These are phyloP conservation scores for Pythium biforme DNA, from an alignment of 352 stramenopile species.

Conservation along the genomic window DNA sequence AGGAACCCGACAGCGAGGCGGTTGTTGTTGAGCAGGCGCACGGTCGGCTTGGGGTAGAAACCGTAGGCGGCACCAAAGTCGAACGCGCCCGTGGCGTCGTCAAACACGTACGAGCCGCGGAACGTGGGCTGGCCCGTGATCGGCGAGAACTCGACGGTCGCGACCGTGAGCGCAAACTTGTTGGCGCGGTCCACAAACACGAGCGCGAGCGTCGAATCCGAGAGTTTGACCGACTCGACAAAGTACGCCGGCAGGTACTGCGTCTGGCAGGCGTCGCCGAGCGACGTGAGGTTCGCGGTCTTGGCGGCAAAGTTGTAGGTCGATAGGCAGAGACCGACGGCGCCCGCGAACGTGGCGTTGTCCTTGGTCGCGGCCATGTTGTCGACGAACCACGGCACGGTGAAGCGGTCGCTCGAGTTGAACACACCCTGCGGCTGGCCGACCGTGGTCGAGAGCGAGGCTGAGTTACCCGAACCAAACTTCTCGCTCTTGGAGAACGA, in stretches of 20 bases:
- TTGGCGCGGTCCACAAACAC: conserved; percentile 70
- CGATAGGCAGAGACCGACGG: conserved; percentile 58
- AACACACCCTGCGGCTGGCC: conserved; percentile 62
- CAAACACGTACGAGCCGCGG: conserved; percentile 66
- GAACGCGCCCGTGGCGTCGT: conserved; percentile 52
- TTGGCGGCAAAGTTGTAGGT: conserved; percentile 33
- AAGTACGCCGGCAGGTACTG: conserved; percentile 66
- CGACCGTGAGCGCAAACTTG: conserved; percentile 75
- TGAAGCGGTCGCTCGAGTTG: conserved; percentile 58
- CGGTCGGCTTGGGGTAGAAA: conserved; percentile 69
- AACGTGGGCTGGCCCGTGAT: conserved; percentile 58
- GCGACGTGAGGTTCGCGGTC: conserved; percentile 28
- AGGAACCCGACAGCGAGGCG: conserved; percentile 67
- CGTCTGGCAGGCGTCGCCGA: conserved; percentile 48
- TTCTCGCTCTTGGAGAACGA: conserved; percentile 51
- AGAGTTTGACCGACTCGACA: conserved; percentile 63
- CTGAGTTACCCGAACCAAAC: conserved; percentile 50
- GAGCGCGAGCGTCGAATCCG: conserved; percentile 56
- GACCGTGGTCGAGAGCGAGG: conserved; percentile 44
- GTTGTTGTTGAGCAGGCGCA: conserved; percentile 53
- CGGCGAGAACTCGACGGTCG: conserved; percentile 61
- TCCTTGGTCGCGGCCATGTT: conserved; percentile 42
- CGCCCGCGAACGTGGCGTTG: conserved; percentile 40
- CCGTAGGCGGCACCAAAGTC: conserved; percentile 66
- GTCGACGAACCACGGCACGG: conserved; percentile 69